Evolutionary conservation across 495 filamentous ascomycete species (phyloP), one percentile per base, ranked within the genome.

Genomic region (Lindgomyces ingoldianus): DNA sequence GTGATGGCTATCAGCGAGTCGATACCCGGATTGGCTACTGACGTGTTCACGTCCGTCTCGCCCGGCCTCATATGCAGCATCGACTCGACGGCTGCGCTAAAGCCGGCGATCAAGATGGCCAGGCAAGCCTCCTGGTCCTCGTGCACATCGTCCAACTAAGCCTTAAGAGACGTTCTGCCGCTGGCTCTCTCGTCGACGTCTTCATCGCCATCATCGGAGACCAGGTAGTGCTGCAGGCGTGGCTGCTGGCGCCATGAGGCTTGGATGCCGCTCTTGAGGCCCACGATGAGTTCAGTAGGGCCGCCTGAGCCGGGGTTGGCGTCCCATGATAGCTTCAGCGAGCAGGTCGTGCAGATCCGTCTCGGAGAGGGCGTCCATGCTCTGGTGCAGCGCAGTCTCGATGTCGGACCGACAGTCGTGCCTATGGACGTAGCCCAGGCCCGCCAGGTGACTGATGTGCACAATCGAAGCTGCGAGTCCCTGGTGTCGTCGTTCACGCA

Each of bases 281-380:
- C 55, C 14, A 18, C 27, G 21, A 47, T 46, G 55, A 58, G 41
- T 21, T 58, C 55, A 6, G 42, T 14, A 14, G 36, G 36, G 3
- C 30, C 11, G 41, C 16, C 36, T 58, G 55, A 58, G 55, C 30
- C 55, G 42, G 55, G 55, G n/a, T 16, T 21, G 55, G 6, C 55
- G 39, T n/a, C 36, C 3, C 14, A 45, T 21, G 22, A 58, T 58
- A 26, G 36, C 55, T 21, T 58, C 39, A 18, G 55, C 55, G 3
- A 58, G 25, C 36, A 58, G 24, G 14, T 58, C 36, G 41, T 58
- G 55, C 33, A 58, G 21, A 29, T 58, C 55, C 19, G 12, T 47
- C 41, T 58, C 55, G 33, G 53, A 33, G 16, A 41, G 36, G 36
- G 36, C 36, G 36, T 41, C 36, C 24, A 53, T 14, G 10, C 25